phyloP scores from a whole-genome alignment of 345 rosid genomes.

The Dovyalis caffra region DNA sequence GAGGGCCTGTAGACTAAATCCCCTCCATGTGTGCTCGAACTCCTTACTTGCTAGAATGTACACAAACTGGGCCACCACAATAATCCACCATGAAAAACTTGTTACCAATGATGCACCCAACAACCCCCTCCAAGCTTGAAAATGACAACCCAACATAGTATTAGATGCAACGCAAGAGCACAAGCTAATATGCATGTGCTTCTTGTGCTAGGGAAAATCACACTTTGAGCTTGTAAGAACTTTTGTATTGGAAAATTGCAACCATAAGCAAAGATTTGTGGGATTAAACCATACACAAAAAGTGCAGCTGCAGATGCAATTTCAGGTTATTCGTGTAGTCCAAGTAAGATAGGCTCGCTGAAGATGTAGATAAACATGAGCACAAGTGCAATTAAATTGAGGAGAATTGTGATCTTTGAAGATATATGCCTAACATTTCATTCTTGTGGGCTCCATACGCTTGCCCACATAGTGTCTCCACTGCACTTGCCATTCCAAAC shows the following conservation, averaged over 20 bases:
- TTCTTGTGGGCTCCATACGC: conserved; percentile 66
- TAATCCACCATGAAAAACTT: conserved; percentile 27
- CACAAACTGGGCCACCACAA: conserved; percentile 21
- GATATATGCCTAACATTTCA: conserved; percentile 64
- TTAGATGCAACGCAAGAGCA: conserved; percentile 8
- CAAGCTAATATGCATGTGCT: conserved; percentile 20
- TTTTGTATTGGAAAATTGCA: conserved; percentile 61
- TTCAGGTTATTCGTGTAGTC: conserved; percentile 49
- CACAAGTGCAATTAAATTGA: conserved; percentile 44
- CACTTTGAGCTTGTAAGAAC: conserved; percentile 29
- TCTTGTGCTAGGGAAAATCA: conserved; percentile 19
- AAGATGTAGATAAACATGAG: conserved; percentile 29
- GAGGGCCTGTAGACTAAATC: conserved; percentile 19
- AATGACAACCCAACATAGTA: conserved; percentile 19
- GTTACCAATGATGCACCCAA: conserved; percentile 21
- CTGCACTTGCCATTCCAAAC: conserved; percentile 59
- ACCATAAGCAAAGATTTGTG: conserved; percentile 30
- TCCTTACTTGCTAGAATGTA: conserved; percentile 13
- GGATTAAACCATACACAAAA: conserved; percentile 34
- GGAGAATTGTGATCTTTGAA: conserved; percentile 70
- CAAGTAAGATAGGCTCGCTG: conserved; percentile 44
- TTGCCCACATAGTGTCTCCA: conserved; percentile 75
- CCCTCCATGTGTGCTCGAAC: conserved; percentile 22
- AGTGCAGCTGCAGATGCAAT: conserved; percentile 56
- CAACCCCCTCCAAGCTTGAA: conserved; percentile 18